Evolutionary conservation across 1,284 basidiomycete genomes (phyloP), one percentile per base, ranked within the genome.

Genomic region (Heliocybe sulcata): DNA sequence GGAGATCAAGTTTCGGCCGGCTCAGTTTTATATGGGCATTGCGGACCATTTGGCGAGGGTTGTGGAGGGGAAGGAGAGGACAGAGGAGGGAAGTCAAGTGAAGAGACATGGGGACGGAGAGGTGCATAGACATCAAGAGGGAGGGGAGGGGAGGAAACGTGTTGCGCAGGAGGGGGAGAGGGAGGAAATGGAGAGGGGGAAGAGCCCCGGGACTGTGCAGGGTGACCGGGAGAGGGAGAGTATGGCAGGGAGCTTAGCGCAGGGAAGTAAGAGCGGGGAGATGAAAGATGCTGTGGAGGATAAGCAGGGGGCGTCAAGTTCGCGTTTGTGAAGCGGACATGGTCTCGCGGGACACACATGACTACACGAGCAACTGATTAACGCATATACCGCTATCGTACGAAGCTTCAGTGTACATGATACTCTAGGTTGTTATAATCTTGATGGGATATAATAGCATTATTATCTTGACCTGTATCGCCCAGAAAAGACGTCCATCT

Each of bases 1-100:
- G 55, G 85, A 90, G 59, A 91, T 97, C 64, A 82, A 87, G 57
- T 97, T 94, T 73, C 86, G 87, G 58, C 91, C 92, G 3, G 90
- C 85, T 20, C 92, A 88, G 4, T 95, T 95, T 68, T 95, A 94
- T 65, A 79, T 92, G 3, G 85, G 90, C 49, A 80, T 93, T 54
- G 90, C 79, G 3, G 87, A 52, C 33, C 33, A 52, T 19, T 23
- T 52, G 11, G 51, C 51, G 33, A 31, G 51, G 27, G 51, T 19
- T 14, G 51, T 52, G 26, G 51, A 52, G 27, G 51, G 51, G 47
- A 49, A n/a, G 47, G 38, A 42, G 38, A 16, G 33, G 33, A 47
- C 10, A 11, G 23, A 49, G 47, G 47, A 25, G 22, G 47, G 25
- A 11, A 10, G 6, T 20, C 8, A 26, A 22, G 27, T 29, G 27